Percentiles rank a stretch among this genome's conserved stretches.
Evolutionary conservation across 768 basidiomycete genomes (phyloP).

Genomic region (Leccinum subtestaceum): DNA sequence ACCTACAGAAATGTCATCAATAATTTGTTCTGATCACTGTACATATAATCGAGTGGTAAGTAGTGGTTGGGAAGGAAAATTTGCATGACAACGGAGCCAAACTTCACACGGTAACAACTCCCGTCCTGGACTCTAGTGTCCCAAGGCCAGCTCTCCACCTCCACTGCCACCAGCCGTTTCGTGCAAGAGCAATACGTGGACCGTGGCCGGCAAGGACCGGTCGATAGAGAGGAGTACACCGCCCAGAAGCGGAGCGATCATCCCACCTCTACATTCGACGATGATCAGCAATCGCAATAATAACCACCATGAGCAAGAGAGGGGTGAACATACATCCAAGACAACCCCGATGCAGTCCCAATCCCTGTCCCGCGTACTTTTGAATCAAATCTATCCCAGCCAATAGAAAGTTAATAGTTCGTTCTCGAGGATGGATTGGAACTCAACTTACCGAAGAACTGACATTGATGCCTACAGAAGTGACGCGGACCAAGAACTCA

Average conservation of each 20-base stretch:
- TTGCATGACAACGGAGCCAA: background rate
- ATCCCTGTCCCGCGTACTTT: constrained; percentile 86
- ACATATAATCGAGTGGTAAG: background rate
- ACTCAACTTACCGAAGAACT: constrained; percentile 51
- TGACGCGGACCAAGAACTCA: constrained; percentile 58
- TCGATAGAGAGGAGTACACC: constrained; percentile 67
- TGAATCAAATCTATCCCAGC: constrained; percentile 61
- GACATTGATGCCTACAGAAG: constrained; percentile 74
- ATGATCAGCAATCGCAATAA: background rate
- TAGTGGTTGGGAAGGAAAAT: background rate
- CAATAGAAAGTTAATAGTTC: background rate
- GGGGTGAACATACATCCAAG: constrained; percentile 60
- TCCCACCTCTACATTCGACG: constrained; percentile 61
- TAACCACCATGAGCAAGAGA: background rate
- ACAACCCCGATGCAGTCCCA: constrained; percentile 83
- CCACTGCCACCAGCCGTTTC: constrained; percentile 40
- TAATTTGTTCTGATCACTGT: background rate
- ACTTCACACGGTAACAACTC: background rate
- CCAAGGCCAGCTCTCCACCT: constrained; percentile 5
- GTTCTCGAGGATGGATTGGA: background rate
- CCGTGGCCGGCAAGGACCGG: constrained; percentile 65
- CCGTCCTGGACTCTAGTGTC: background rate
- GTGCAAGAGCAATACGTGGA: constrained; percentile 59
- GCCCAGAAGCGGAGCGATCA: constrained; percentile 82
- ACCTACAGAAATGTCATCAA: background rate